Base-by-base conservation (phyloP, 2,329 filamentous ascomycete genomes). In the Ploettnerulaceae sp. region DNA sequence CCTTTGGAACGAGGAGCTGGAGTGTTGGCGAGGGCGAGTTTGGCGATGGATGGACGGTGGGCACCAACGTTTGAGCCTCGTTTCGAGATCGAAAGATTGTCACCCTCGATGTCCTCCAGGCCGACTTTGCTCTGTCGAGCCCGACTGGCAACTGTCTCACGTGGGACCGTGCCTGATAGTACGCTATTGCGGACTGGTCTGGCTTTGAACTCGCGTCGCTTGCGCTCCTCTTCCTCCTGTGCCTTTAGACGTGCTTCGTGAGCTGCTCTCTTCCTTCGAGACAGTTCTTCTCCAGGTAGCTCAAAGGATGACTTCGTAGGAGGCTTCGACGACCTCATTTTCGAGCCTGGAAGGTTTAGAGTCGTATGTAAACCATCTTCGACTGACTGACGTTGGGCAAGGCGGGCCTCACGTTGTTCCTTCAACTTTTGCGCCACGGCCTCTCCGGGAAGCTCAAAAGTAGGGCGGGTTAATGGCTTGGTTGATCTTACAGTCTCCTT, bases 371-470 rank as follows among this genome's bases (percentile, higher is more conserved):
- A 61, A 41, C 63, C 63, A 25, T 68, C 63, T 46, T 67, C 63
- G 53, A 58, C 57, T 47, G 57, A 47, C 58, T 62, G 44, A 35
- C 61, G 67, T 44, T 65, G 63, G 37, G 71, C 67, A 26, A 70
- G 60, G 21, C 79, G 76, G 34, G 76, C 75, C 48, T 81, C 77
- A 9, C 74, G 73, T 57, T 79, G 72, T 59, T 81, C 76, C 59
- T 73, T 79, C 47, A 81, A 61, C 11, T 73, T 71, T 11, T 74
- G 72, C 31, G 79, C 74, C 7, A 82, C 71, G 28, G 76, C 76
- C 34, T 84, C 80, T 7, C 81, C 79, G 0, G 79, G 77, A 9
- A 84, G 71, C 62, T 82, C 77, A 59, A 82, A 84, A 0, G 70
- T 73, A 2, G 80, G 64, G 7, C 73, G 63, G 1, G 78, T 83